phyloP scores from a whole-genome alignment of 257 asterid genomes.

The Solanum appendiculatum region DNA sequence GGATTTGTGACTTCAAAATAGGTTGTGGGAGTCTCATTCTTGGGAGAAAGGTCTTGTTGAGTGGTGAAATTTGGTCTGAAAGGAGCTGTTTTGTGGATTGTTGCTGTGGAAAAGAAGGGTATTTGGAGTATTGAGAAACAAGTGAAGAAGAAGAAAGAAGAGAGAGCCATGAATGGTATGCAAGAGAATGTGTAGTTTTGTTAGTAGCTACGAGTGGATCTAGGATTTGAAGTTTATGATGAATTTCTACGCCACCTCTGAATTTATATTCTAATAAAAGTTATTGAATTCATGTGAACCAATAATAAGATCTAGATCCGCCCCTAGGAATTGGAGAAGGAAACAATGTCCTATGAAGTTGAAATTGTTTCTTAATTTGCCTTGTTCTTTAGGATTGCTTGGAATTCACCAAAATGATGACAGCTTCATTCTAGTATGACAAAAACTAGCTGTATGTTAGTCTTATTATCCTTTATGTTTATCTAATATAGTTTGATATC shows the following conservation, averaged over 20 bases:
- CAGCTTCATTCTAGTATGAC: neutral
- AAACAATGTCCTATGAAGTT: neutral
- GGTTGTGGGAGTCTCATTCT: constrained; percentile 18
- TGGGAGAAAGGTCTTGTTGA: neutral
- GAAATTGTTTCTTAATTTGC: neutral
- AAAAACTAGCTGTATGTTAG: neutral
- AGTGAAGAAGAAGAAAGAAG: constrained; percentile 9
- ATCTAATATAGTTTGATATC: neutral
- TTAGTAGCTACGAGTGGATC: neutral
- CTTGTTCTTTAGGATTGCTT: neutral
- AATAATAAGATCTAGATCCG: neutral
- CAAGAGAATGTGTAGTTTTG: neutral
- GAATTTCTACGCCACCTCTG: neutral
- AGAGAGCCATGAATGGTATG: constrained; percentile 3
- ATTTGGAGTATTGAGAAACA: constrained; percentile 4
- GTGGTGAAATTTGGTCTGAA: constrained; percentile 7
- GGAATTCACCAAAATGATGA: constrained; percentile 4
- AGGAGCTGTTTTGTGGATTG: constrained; percentile 9
- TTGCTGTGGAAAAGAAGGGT: constrained; percentile 16
- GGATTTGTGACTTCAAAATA: constrained; percentile 58
- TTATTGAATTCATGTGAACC: neutral
- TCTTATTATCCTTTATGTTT: neutral
- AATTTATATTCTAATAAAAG: neutral
- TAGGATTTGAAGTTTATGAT: neutral
- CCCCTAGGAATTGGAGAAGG: neutral